These are phyloP conservation scores for Bjerkandera adusta DNA, from an alignment of 1,284 basidiomycete species.

Conservation along the genomic window DNA sequence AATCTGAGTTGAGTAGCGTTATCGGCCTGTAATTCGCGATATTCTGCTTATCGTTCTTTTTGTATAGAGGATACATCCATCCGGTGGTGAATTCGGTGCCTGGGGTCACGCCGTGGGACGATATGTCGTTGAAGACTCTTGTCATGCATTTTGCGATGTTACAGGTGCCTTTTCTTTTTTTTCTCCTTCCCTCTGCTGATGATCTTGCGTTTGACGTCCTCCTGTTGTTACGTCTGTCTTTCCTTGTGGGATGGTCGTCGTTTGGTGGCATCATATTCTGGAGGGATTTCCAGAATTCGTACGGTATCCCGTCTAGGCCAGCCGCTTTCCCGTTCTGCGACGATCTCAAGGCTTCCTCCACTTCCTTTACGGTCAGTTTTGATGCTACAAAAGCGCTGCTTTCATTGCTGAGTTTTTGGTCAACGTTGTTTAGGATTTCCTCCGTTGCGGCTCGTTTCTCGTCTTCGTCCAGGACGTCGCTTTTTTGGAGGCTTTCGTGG, in stretches of 20 bases:
- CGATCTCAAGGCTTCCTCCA: slow-evolving; percentile 2
- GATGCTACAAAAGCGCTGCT: background rate
- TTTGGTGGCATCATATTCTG: no score
- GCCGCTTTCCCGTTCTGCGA: slow-evolving; percentile 13
- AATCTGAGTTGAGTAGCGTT: slow-evolving; percentile 32
- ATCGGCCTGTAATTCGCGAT: slow-evolving; percentile 34
- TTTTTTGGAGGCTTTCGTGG: slow-evolving; percentile 2
- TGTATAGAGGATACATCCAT: slow-evolving; percentile 35
- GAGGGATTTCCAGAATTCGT: slow-evolving; percentile 24
- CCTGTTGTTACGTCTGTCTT: no score
- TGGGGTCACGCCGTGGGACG: slow-evolving; percentile 10
- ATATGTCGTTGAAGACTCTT: slow-evolving; percentile 20
- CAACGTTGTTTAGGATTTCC: background rate
- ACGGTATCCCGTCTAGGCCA: slow-evolving; percentile 21
- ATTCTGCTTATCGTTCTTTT: slow-evolving; percentile 28
- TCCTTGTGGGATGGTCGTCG: no score
- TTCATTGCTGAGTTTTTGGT: background rate
- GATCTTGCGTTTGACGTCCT: no score
- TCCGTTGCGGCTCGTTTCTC: background rate
- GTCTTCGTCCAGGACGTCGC: background rate
- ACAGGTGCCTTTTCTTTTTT: background rate
- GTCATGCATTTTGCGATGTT: slow-evolving; percentile 16
- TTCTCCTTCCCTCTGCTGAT: background rate
- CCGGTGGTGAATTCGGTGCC: slow-evolving; percentile 25
- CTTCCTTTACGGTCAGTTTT: slow-evolving; percentile 4